Evolutionary conservation across 768 basidiomycete species (phyloP).

Genomic region (Tricholoma saponaceum): DNA sequence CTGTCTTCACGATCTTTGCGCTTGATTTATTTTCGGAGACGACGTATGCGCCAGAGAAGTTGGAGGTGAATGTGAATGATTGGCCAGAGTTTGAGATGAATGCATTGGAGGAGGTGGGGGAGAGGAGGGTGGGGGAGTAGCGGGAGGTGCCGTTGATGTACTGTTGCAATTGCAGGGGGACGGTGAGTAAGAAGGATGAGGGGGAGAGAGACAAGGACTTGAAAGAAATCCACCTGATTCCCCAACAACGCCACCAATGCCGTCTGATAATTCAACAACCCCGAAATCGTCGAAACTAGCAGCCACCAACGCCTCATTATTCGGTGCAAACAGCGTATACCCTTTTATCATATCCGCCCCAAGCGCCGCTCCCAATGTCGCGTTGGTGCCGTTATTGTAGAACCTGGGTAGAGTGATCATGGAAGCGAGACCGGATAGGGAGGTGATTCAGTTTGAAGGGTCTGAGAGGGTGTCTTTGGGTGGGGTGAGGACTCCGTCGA

Average conservation of each 20-base stretch:
- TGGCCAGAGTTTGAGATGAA: conserved; percentile 44
- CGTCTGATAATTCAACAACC: conserved; percentile 40
- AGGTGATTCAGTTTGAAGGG: conserved; percentile 36
- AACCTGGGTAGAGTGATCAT: conserved; percentile 19
- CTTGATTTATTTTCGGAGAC: conserved; percentile 29
- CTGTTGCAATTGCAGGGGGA: conserved; percentile 20
- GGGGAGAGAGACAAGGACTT: background rate
- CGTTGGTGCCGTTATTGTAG: conserved; percentile 27
- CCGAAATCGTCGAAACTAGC: conserved; percentile 25
- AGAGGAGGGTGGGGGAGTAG: conserved; percentile 50
- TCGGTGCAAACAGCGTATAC: conserved; percentile 67
- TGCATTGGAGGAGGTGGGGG: conserved; percentile 20
- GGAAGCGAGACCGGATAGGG: conserved; percentile 28
- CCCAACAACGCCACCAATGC: conserved; percentile 40
- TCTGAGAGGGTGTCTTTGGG: conserved; percentile 45
- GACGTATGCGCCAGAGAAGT: conserved; percentile 57
- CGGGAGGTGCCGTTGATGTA: conserved; percentile 64
- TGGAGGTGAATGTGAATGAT: conserved; percentile 43
- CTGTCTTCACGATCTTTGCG: conserved; percentile 52
- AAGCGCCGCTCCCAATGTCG: conserved; percentile 31
- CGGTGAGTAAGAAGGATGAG: too few relatives aligned
- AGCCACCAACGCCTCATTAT: conserved; percentile 41
- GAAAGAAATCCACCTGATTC: conserved; percentile 51
- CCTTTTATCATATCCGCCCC: conserved; percentile 35
- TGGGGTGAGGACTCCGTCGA: conserved; percentile 48